These are phyloP conservation scores for Nothomitra cinnamomea DNA, from an alignment of 2,329 filamentous ascomycete species.

Conservation along the genomic window DNA sequence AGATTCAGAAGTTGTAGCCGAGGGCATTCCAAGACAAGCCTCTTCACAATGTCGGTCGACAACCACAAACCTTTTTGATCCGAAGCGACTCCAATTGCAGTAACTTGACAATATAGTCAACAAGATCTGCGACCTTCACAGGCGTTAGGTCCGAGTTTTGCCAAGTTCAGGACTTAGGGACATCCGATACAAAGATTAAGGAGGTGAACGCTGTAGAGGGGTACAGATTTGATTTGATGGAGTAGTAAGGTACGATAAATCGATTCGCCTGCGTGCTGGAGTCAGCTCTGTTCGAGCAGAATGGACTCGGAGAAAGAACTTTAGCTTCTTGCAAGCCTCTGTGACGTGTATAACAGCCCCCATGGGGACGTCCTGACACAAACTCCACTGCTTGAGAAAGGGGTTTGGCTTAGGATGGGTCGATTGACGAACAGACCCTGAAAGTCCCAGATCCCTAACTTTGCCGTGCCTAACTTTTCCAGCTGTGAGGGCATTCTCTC, in stretches of 20 bases:
- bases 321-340: slow-evolving; percentile 14
- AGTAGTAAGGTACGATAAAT: slow-evolving; percentile 13
- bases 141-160: not conserved
- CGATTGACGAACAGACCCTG: no score
- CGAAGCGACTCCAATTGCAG: no score
- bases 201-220: slow-evolving; percentile 13
- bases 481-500: not conserved
- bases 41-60: no score
- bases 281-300: no score
- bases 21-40: no score
- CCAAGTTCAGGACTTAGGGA: slow-evolving; percentile 14
- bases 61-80: no score
- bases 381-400: slow-evolving; percentile 12
- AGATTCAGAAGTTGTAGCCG: no score
- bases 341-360: slow-evolving; percentile 15
- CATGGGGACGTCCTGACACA: slow-evolving; percentile 12
- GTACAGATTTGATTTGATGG: slow-evolving; percentile 9
- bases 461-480: no score
- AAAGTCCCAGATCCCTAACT: no score
- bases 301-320: slow-evolving; percentile 5
- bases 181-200: slow-evolving; percentile 16
- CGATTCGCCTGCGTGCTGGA: slow-evolving; percentile 8
- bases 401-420: slow-evolving; percentile 13
- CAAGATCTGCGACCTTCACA: no score
- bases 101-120: no score